These are phyloP conservation scores for Coprinopsis strossmayeri DNA, from an alignment of 768 basidiomycete species.

Conservation along the genomic window DNA sequence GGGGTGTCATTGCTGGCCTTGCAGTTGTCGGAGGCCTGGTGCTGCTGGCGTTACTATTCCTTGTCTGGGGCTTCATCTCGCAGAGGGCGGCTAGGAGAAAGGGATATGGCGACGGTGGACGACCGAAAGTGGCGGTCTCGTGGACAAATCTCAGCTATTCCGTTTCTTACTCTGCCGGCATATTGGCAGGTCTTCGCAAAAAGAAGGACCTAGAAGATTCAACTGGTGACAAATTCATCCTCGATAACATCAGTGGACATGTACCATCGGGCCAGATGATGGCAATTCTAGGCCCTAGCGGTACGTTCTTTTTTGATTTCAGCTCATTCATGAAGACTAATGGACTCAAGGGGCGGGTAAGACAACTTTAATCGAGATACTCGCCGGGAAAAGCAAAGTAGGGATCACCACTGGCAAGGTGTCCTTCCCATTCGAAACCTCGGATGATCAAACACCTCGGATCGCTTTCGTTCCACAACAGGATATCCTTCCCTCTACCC, in stretches of 20 bases:
- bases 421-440: constrained; percentile 36
- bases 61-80: constrained; percentile 53
- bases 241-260: constrained; percentile 63
- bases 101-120: constrained; percentile 30
- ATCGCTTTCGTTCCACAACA: constrained; percentile 87
- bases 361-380: constrained; percentile 85
- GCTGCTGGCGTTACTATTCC: constrained; percentile 46
- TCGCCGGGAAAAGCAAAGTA: constrained; percentile 77
- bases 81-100: constrained; percentile 58
- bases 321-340: constrained; percentile 1
- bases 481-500: constrained; percentile 71
- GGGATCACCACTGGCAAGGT: constrained; percentile 66
- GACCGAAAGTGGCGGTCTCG: constrained; percentile 52
- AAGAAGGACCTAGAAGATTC: constrained; percentile 10
- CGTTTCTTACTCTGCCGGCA: constrained; percentile 29
- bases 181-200: constrained; percentile 12
- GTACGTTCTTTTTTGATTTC: constrained; percentile 28
- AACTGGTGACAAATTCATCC: constrained; percentile 52
- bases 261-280: constrained; percentile 81
- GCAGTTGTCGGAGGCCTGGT: constrained; percentile 74
- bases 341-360: constrained; percentile 65
- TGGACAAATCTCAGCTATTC: constrained; percentile 70
- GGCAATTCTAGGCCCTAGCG: constrained; percentile 90
- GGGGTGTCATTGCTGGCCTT: constrained; percentile 87
- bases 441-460: constrained; percentile 25